Percentiles rank a stretch among this genome's conserved stretches.
Conservation (phyloP, 345 rosid genomes). For the Raphanus sativus region DNA sequence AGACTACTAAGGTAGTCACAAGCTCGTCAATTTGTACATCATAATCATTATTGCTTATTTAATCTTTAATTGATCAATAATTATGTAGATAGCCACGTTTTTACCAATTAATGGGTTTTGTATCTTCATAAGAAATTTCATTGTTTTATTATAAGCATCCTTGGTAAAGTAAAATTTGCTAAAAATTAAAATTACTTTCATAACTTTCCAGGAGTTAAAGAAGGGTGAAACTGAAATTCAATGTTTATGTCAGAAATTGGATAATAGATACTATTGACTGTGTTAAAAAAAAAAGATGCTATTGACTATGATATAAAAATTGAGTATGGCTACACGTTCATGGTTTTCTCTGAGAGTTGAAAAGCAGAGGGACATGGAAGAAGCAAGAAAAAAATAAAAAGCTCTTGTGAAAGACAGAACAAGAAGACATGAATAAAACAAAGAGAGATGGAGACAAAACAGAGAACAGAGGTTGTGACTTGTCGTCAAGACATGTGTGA, state of each 20-base stretch:
- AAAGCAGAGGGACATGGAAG: conserved; percentile 22
- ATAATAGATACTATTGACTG: not conserved
- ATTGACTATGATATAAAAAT: conserved; percentile 19
- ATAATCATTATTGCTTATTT: not conserved
- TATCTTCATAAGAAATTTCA: conserved; percentile 8
- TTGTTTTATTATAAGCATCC: not conserved
- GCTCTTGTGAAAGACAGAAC: conserved; percentile 28
- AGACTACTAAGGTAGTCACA: not conserved
- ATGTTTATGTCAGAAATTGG: not conserved
- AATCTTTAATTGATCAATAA: conserved; percentile 1
- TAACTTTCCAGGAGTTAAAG: not conserved
- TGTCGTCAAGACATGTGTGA: conserved; percentile 7
- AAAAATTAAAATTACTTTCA: not conserved
- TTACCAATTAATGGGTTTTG: conserved; percentile 12
- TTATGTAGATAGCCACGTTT: not conserved
- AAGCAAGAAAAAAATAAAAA: conserved; percentile 15
- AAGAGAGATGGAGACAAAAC: conserved; percentile 28
- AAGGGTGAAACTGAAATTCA: not conserved
- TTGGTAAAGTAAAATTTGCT: not conserved
- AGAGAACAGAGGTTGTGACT: conserved; percentile 27
- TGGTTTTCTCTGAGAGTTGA: conserved; percentile 31
- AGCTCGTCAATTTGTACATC: conserved; percentile 1
- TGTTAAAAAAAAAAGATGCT: conserved; percentile 10
- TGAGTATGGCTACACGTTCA: conserved; percentile 22
- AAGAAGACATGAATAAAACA: conserved; percentile 25